phyloP scores from a whole-genome alignment of 2,329 filamentous ascomycete species.

The Penicillium sp. region DNA sequence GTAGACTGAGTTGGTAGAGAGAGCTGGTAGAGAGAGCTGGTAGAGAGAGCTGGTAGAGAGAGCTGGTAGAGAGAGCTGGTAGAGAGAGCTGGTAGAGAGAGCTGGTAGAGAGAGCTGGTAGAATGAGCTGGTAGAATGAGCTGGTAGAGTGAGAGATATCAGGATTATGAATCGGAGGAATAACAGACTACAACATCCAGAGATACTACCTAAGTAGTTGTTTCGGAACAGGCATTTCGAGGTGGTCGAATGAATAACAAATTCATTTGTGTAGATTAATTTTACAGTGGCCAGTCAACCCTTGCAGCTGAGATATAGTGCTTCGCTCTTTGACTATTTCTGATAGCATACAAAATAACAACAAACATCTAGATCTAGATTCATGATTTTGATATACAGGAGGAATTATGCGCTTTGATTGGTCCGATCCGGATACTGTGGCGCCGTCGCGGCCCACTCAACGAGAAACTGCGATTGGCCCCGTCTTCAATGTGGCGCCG shows the following conservation, averaged over 20 bases:
- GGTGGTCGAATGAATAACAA: not conserved
- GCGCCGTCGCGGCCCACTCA: not conserved
- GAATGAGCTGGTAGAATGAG: not conserved
- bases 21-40: too few relatives aligned
- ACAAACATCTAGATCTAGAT: too few relatives aligned
- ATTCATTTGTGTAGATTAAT: not conserved
- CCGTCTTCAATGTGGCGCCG: not conserved
- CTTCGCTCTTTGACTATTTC: too few relatives aligned
- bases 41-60: too few relatives aligned
- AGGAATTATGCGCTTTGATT: not conserved
- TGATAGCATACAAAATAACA: not conserved
- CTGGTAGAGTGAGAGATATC: not conserved
- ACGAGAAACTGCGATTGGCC: not conserved
- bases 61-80: too few relatives aligned
- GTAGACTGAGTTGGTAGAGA: too few relatives aligned
- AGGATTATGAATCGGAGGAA: not conserved
- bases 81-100: too few relatives aligned
- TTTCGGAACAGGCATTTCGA: not conserved
- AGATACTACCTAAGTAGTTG: not conserved
- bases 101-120: not conserved
- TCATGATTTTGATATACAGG: too few relatives aligned
- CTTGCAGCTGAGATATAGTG: not conserved
- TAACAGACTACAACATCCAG: not conserved
- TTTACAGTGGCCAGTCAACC: not conserved
- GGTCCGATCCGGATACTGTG: conserved; percentile 4